Percentiles rank a stretch among this genome's conserved stretches.
phyloP scores from a whole-genome alignment of 495 filamentous ascomycete genomes.

The Cairneyella variabilis region DNA sequence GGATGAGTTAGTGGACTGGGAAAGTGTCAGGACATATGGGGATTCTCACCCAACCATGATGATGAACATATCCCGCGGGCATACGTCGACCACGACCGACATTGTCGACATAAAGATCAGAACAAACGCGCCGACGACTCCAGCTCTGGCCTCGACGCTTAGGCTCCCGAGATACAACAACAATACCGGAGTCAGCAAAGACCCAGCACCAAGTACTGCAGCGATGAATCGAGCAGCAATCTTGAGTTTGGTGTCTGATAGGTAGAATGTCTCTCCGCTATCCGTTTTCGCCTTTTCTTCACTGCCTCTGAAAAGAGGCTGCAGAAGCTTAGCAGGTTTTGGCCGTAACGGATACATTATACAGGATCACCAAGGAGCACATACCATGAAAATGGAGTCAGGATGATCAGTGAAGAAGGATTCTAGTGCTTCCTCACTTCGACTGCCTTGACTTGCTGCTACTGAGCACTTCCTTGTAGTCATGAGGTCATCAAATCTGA shows the following conservation, averaged over 20 bases:
- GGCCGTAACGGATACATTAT: neutral
- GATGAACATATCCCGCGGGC: conserved; percentile 1
- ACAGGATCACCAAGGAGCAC: neutral
- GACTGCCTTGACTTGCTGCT: neutral
- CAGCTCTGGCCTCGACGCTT: neutral
- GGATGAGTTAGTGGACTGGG: neutral
- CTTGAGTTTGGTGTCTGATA: neutral
- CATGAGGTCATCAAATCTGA: neutral
- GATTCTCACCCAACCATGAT: neutral
- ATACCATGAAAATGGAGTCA: neutral
- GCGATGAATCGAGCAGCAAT: neutral
- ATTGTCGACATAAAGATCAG: neutral
- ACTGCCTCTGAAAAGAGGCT: neutral
- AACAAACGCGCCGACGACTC: conserved; percentile 1
- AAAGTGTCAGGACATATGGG: neutral
- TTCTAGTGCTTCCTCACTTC: neutral
- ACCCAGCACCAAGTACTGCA: neutral
- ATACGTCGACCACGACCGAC: neutral
- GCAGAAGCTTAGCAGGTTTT: neutral
- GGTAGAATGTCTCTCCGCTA: neutral
- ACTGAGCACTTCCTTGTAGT: neutral
- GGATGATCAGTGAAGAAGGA: neutral
- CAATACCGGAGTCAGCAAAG: conserved; percentile 5
- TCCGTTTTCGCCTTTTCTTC: neutral
- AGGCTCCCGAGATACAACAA: neutral